Conservation (phyloP, 768 basidiomycete species). For the Ramaria rubella region DNA sequence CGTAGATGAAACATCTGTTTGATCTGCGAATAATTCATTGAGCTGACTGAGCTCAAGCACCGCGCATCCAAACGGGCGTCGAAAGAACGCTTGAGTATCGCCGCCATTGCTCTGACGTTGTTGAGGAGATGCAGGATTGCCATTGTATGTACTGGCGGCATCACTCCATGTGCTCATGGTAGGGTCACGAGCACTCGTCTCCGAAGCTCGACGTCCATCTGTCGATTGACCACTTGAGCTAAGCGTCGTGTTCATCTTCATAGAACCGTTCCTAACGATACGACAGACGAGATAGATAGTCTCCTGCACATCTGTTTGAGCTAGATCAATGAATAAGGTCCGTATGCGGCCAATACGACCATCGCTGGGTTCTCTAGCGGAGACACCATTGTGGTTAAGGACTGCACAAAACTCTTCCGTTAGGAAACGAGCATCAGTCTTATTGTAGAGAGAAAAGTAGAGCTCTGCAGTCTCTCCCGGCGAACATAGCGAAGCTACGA, state of each 20-base stretch:
- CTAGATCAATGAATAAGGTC: constrained; percentile 87
- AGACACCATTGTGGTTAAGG: constrained; percentile 86
- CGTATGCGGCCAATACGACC: constrained; percentile 46
- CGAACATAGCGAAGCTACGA: constrained; percentile 83
- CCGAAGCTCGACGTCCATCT: constrained; percentile 7
- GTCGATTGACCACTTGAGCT: constrained; percentile 28
- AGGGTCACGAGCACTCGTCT: neutral
- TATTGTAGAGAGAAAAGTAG: constrained; percentile 88
- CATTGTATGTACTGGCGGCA: neutral
- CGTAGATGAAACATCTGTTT: constrained; percentile 53
- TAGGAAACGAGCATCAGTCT: constrained; percentile 75
- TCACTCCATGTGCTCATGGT: neutral
- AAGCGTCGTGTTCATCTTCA: constrained; percentile 62
- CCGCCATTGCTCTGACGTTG: constrained; percentile 1
- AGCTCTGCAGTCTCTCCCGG: constrained; percentile 92
- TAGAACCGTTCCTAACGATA: constrained; percentile 79
- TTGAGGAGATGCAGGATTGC: constrained; percentile 5
- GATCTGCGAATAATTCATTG: constrained; percentile 58
- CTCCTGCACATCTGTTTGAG: constrained; percentile 76
- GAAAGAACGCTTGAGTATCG: constrained; percentile 37
- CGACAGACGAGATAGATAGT: constrained; percentile 86
- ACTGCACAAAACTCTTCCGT: constrained; percentile 90
- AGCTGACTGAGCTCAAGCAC: constrained; percentile 80
- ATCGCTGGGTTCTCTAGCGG: constrained; percentile 69
- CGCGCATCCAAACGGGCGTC: constrained; percentile 94